A percentile compares a stretch with the other conserved stretches of the same genome.
These are phyloP conservation scores for Pleurotus citrinopileatus DNA, from an alignment of 768 basidiomycete genomes.

Conservation along the genomic window DNA sequence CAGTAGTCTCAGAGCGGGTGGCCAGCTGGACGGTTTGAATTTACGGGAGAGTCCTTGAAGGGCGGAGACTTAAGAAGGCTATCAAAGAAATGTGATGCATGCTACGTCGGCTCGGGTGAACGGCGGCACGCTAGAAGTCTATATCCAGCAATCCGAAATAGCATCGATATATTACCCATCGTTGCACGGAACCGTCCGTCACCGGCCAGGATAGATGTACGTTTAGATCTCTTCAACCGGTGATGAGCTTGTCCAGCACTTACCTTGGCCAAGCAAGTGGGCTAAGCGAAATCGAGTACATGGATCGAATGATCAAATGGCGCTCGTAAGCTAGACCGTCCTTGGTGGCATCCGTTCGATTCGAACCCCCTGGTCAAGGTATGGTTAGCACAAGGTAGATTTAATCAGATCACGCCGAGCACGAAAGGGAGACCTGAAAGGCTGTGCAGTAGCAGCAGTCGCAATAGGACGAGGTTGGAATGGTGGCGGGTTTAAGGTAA, in stretches of 20 bases:
- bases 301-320: not conserved
- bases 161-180: constrained; percentile 2
- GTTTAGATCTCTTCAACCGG: not conserved
- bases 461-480: not conserved
- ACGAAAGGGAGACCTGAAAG: not conserved
- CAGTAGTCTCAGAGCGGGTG: no score
- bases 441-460: no score
- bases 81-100: not conserved
- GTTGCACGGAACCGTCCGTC: no score
- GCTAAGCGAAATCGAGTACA: not conserved
- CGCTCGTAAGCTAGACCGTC: not conserved
- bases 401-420: not conserved
- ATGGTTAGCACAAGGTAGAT: no score
- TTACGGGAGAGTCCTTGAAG: not conserved
- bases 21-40: no score
- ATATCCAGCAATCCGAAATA: constrained; percentile 6
- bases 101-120: not conserved
- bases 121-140: not conserved
- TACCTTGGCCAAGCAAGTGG: not conserved
- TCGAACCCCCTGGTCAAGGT: no score
- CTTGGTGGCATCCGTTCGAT: not conserved
- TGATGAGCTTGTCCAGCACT: not conserved
- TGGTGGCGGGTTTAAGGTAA: not conserved
- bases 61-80: not conserved
- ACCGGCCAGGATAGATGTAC: not conserved